Evolutionary conservation across 2,329 filamentous ascomycete species (phyloP).

Genomic region (Knufia fluminis): DNA sequence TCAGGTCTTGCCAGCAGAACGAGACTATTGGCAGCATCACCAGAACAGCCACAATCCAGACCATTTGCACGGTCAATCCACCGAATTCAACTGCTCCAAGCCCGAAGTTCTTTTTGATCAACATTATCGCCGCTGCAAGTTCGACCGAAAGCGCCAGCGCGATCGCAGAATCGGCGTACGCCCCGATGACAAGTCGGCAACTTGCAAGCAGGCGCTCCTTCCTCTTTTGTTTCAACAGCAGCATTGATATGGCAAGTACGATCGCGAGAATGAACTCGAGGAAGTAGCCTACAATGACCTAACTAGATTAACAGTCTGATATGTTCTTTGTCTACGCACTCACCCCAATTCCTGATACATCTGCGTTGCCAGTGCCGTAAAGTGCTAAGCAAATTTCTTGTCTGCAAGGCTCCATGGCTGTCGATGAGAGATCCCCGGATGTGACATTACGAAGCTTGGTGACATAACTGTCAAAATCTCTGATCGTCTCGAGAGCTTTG

Average conservation of each 20-base stretch:
- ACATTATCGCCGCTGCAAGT: background rate
- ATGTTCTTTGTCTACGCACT: no score
- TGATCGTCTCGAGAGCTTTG: no score
- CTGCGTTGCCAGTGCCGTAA: no score
- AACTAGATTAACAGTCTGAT: no score
- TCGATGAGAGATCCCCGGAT: no score
- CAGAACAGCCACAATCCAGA: background rate
- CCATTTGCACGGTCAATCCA: background rate
- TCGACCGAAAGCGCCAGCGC: background rate
- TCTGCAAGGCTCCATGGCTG: no score
- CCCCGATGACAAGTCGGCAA: background rate
- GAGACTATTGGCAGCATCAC: background rate
- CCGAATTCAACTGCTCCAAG: background rate
- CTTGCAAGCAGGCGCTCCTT: background rate
- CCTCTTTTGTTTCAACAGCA: background rate
- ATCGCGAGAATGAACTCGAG: no score
- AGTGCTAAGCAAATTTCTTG: no score
- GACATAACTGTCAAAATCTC: no score
- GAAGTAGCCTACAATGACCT: no score
- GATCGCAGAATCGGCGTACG: background rate
- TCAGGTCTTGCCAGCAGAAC: constrained; percentile 2
- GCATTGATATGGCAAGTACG: background rate
- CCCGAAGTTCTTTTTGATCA: constrained; percentile 1
- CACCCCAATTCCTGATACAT: no score
- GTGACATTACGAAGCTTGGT: no score